These are phyloP conservation scores for Tetrahymena borealis DNA, from an alignment of 73 alveolate genomes.

Conservation along the genomic window DNA sequence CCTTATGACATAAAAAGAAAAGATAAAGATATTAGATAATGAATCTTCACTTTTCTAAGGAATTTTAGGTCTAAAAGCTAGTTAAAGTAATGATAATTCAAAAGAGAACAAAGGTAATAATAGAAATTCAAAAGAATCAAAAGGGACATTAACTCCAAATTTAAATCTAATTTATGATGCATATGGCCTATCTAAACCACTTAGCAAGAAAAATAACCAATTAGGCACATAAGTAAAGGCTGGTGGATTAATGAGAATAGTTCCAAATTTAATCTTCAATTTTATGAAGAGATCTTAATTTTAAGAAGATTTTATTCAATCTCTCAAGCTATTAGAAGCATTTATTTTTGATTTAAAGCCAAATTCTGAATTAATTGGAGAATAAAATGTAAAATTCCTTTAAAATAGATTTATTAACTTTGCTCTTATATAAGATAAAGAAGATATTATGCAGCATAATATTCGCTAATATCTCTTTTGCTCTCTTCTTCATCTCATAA, in stretches of 20 bases:
- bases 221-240: not conserved
- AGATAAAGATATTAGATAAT: not conserved
- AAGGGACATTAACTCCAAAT: not conserved
- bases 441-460: not conserved
- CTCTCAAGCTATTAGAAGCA: not conserved
- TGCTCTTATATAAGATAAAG: not conserved
- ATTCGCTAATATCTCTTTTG: not conserved
- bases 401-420: not conserved
- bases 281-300: not conserved
- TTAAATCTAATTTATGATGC: not conserved
- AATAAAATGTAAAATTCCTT: not conserved
- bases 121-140: not conserved
- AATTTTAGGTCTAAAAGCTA: not conserved
- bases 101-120: too few species aligned
- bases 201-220: not conserved
- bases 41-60: not conserved
- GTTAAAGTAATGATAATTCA: not conserved
- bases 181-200: not conserved
- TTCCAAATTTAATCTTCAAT: not conserved
- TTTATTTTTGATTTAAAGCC: not conserved
- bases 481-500: not conserved
- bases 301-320: not conserved
- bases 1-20: not conserved
- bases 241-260: not conserved
- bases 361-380: not conserved